Percentiles rank a stretch among this genome's conserved stretches.
Conservation (phyloP, 2,329 filamentous ascomycete genomes). For the Fusarium armeniacum region DNA sequence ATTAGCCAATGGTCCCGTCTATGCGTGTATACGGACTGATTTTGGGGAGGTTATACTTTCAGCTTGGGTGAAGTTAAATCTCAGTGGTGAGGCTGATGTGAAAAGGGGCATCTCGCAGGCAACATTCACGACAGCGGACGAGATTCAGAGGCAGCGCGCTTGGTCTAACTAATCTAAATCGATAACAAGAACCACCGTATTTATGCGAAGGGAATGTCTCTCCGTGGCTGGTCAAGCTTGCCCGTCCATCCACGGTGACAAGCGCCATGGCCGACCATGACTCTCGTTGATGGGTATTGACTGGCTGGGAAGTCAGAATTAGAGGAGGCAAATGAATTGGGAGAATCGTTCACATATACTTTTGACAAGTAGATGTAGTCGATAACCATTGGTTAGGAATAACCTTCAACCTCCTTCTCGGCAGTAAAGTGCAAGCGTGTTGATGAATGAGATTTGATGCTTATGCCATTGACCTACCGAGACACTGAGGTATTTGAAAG, state of each 20-base stretch:
- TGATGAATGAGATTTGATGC: not conserved
- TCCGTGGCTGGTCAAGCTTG: not conserved
- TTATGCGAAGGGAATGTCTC: not conserved
- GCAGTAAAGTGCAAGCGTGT: no score
- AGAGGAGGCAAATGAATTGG: not conserved
- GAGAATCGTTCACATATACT: not conserved
- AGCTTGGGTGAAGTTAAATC: not conserved
- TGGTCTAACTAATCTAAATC: not conserved
- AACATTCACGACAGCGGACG: not conserved
- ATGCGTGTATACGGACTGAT: no score
- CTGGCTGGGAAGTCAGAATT: not conserved
- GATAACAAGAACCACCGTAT: not conserved
- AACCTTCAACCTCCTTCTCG: no score
- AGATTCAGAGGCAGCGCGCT: not conserved
- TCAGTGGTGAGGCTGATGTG: no score
- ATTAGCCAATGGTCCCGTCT: no score
- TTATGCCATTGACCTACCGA: not conserved
- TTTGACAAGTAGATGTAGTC: not conserved
- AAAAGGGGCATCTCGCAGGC: not conserved
- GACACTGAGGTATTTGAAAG: not conserved
- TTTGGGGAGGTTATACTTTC: not conserved
- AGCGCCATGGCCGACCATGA: not conserved
- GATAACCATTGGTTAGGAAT: no score
- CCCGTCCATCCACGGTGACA: not conserved
- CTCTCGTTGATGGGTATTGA: not conserved